Base-by-base conservation (phyloP, 805 yeast genomes). In the Wickerhamiella australiensis region DNA sequence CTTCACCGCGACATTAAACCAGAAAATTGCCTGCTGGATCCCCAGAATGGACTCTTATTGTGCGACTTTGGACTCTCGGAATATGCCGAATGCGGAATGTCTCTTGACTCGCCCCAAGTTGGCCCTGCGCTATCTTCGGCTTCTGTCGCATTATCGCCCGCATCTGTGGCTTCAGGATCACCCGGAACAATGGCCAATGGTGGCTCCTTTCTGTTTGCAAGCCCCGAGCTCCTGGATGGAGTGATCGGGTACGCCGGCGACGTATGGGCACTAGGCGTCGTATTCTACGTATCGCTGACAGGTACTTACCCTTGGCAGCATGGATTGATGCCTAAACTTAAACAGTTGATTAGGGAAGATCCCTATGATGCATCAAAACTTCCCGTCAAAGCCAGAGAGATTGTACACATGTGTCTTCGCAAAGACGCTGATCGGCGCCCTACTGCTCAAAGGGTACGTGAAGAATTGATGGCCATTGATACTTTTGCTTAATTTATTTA, bases 201-300 rank as follows among this genome's bases (percentile, higher is more conserved):
- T 45, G 97, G 97, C 0, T 87, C 95, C 1, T 69, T 88, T 27
- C 96, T 96, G 0, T 88, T 86, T 62, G 94, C 96, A 0, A 77
- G 95, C 0, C 97, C 97, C 0, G 96, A 88, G 61, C 69, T 86
- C 15, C 66, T 87, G 37, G 67, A 69, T 37, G 68, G 80, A 52
- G 50, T 65, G 58, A 59, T 76, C 50, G 81, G 82, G 2, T 80
- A 84, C 1, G 67, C 77, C 36, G 80, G 88, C 1, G 97, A 88
- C 65, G 73, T 85, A 4, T 88, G 96, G 96, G 94, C 96, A 0
- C 71, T 84, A 42, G 97, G 96, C 3, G 84, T 87, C 0, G 66
- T 83, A 54, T 57, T 82, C 3, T 87, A 77, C 63, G 79, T 94
- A 1, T 74, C 86, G 76, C 65, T 80, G 25, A 74, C 78, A 21